Conservation (phyloP, 495 filamentous ascomycete genomes). For the Clohesyomyces aquaticus region DNA sequence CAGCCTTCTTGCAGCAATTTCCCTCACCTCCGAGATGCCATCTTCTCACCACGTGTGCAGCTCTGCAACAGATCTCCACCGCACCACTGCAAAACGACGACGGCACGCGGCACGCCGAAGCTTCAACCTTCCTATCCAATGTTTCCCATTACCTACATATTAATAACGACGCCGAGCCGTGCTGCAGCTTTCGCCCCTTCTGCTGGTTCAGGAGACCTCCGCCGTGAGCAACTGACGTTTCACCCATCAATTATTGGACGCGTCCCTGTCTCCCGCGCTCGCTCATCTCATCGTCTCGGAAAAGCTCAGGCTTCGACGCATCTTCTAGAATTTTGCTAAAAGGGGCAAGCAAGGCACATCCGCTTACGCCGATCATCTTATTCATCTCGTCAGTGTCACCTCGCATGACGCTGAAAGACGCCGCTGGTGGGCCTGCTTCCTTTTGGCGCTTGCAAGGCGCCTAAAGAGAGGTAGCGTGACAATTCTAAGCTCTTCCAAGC, state of each 20-base stretch:
- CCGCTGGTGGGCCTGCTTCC: background rate
- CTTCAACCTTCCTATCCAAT: background rate
- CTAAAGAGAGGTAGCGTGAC: background rate
- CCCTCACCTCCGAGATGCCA: background rate
- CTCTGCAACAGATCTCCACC: background rate
- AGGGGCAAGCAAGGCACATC: slow-evolving; percentile 14
- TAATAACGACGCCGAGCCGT: slow-evolving; percentile 11
- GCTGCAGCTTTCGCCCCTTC: background rate
- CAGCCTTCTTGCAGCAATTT: background rate
- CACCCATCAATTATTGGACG: background rate
- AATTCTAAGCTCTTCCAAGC: background rate
- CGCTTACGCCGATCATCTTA: slow-evolving; percentile 31
- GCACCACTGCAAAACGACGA: background rate
- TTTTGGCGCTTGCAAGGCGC: background rate
- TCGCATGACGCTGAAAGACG: background rate
- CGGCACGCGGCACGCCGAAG: too few species aligned
- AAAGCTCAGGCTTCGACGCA: slow-evolving; percentile 13
- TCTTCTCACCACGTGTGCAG: background rate
- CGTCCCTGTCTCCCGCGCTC: slow-evolving; percentile 2
- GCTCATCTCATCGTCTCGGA: slow-evolving; percentile 10
- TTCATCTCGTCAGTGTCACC: slow-evolving; percentile 2
- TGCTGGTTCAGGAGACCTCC: background rate
- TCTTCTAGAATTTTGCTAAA: slow-evolving; percentile 28
- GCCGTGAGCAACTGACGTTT: slow-evolving; percentile 19
- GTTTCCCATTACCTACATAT: too few species aligned